Evolutionary conservation across 2,329 filamentous ascomycete species (phyloP), one percentile per base, ranked within the genome.

Genomic region (Aureobasidium sp.): DNA sequence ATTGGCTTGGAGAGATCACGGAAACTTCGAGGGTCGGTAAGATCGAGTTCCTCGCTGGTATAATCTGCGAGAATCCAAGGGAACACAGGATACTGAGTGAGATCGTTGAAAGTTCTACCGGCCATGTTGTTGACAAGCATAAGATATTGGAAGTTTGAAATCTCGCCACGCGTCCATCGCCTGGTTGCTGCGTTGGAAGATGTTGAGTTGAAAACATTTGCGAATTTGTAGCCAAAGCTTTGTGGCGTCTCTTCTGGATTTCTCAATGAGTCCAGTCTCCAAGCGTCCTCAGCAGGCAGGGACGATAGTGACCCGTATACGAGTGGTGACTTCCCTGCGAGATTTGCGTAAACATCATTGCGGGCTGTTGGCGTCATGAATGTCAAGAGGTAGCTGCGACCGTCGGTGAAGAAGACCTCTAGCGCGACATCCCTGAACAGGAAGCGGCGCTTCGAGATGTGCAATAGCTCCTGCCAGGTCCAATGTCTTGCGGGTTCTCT

Each of bases 111-210:
- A 0, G 94, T 97, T 58, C 94, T 83, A 2, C 94, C 94, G 32
- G 95, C 95, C 83, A 99, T 90, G 0, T 94, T 97, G 71, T 99
- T 99, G 70, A 99, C 86, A 63, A 97, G 86, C 93, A 99, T 99
- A 39, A 99, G 83, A 71, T 99, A 99, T 74, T 97, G 91, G 69
- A 99, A 99, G 73, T 99, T 99, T 15, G 93, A 97, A 54, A 97
- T 91, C 69, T 99, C 94, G 13, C 95, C 94, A 71, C 87, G 88
- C 63, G 94, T 83, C 94, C 94, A 99, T 72, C 87, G 88, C 66
- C 88, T 87, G 69, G 94, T 96, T 9, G 91, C 86, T 10, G 92
- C 90, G 66, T 91, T 92, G 73, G 88, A 89, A 0, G 89, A 83
- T 0, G 86, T 86, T 27, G 91, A 84, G 65, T 91, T 91, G 78